Evolutionary conservation across 805 yeast genomes (phyloP).

Genomic region (Saccharomyces mikatae): DNA sequence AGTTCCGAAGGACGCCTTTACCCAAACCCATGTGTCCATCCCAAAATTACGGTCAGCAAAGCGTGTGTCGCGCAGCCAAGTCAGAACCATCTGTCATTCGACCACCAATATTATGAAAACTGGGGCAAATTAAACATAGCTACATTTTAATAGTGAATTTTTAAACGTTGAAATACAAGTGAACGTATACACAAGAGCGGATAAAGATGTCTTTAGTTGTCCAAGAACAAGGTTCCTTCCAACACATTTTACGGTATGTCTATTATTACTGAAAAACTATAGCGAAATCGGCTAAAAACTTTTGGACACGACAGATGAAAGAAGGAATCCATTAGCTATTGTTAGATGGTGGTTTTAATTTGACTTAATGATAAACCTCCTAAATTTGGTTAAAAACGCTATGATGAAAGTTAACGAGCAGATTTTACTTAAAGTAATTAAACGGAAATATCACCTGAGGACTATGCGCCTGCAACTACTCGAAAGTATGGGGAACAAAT

Average conservation of each 20-base stretch:
- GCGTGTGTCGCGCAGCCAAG: background rate
- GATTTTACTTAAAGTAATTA: background rate
- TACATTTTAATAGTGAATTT: background rate
- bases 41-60: background rate
- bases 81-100: background rate
- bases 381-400: background rate
- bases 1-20: background rate
- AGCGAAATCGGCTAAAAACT: background rate
- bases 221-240: slow-evolving; percentile 99
- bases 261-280: background rate
- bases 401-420: background rate
- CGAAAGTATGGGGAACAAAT: too few species aligned
- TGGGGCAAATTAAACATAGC: background rate
- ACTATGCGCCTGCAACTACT: background rate
- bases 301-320: background rate
- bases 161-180: background rate
- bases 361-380: background rate
- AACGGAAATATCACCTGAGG: background rate
- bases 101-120: background rate
- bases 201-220: slow-evolving; percentile 89
- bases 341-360: background rate
- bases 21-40: background rate
- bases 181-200: slow-evolving; percentile 12
- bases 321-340: background rate
- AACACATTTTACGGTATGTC: slow-evolving; percentile 99